Evolutionary conservation across 2,329 filamentous ascomycete species (phyloP), one percentile per base, ranked within the genome.

Genomic region (Nothophaeocryptopus gaeumannii): DNA sequence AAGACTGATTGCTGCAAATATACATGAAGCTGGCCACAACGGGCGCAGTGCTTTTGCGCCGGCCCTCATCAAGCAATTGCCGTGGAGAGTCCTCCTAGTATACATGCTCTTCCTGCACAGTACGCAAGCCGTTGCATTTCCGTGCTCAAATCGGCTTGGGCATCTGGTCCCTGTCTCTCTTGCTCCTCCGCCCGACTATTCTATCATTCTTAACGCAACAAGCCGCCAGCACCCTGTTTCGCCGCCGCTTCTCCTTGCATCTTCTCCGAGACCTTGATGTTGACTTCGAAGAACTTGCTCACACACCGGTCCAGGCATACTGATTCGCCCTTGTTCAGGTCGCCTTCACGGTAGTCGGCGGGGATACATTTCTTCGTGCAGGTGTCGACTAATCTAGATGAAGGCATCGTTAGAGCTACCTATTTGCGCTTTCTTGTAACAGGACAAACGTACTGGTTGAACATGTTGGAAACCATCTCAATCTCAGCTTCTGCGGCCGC

Each of bases 291-390:
- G 79, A 97, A 99, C 78, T 99, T 99, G 68, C 88, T 82, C 51
- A 95, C 88, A 76, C 95, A 99, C 67, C 93, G 89, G 77, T 99
- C 93, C 63, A 99, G 84, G 78, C 95, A 99, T 64, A 99, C 93
- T 62, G 87, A 90, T 76, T 99, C 93, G 79, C 91, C 95, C 78
- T 99, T 99, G 83, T 96, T 96, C 67, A 99, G 84, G 64, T 99
- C 92, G 71, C 82, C 84, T 78, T 99, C 93, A 71, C 90, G 89
- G 83, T 97, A 99, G 65, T 92, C 84, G 67, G 77, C 79, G 56
- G 92, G 92, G 63, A 99, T 82, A 76, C 93, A 99, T 79, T 99
- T 99, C 70, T 86, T 84, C 61, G 88, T 84, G 82, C 93, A 99
- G 56, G 89, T 88, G 73, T 89, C 84, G 66, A 89, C 85, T 58